Evolutionary conservation across 2,329 filamentous ascomycete species (phyloP).

Genomic region (Sclerotiophoma versabilis): DNA sequence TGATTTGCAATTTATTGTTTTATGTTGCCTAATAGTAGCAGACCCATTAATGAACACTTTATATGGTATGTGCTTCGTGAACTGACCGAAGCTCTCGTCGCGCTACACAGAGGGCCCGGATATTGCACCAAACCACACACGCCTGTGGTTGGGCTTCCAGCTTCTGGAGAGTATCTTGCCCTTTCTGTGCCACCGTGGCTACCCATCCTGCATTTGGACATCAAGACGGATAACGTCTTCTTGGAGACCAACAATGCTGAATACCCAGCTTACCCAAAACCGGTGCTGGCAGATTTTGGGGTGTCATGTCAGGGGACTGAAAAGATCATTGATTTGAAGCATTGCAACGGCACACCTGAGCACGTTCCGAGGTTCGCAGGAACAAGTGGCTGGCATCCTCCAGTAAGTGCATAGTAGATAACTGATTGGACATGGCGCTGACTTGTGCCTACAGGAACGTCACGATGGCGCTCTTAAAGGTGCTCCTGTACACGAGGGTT

Average conservation of each 20-base stretch:
- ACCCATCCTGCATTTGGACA: background rate
- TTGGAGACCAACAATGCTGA: background rate
- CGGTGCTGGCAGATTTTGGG: background rate
- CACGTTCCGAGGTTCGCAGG: background rate
- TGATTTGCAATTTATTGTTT: too few relatives aligned
- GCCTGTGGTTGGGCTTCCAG: background rate
- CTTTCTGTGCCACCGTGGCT: background rate
- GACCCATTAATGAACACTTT: background rate
- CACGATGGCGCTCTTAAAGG: background rate
- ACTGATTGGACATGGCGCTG: background rate
- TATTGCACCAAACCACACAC: background rate
- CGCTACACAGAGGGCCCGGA: background rate
- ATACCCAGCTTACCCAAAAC: background rate
- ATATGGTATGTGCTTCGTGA: slow-evolving; percentile 1
- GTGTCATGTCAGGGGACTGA: background rate
- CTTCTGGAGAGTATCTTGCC: background rate
- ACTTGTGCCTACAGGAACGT: background rate
- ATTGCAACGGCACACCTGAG: background rate
- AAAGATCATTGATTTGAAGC: background rate
- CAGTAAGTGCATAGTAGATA: background rate
- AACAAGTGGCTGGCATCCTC: background rate
- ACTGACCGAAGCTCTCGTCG: background rate
- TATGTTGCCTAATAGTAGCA: background rate
- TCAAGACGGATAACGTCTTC: background rate
- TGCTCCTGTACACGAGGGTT: background rate